Evolutionary conservation across 129 eudicot genomes (phyloP).

Genomic region (Escallonia rubra): DNA sequence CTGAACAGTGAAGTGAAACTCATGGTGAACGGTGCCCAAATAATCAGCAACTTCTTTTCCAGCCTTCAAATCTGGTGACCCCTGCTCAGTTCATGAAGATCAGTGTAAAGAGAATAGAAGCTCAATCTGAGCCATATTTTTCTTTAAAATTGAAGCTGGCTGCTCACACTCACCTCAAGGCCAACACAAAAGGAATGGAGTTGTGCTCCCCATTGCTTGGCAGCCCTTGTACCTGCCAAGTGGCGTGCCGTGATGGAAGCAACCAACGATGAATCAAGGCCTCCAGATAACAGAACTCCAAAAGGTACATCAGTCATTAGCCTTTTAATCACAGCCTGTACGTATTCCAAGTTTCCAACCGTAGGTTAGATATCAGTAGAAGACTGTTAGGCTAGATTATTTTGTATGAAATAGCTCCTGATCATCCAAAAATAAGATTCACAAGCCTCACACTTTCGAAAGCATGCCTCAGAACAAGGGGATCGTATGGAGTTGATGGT

Average conservation of each 20-base stretch:
- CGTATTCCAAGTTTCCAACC: not conserved
- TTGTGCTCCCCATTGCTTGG: constrained; percentile 85
- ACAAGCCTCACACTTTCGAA: constrained; percentile 63
- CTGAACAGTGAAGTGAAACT: constrained; percentile 85
- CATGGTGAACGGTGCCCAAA: constrained; percentile 87
- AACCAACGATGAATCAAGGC: constrained; percentile 83
- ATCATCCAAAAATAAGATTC: not conserved
- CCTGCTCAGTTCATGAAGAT: not conserved
- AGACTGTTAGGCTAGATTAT: not conserved
- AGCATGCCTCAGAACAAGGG: constrained; percentile 63
- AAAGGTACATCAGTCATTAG: constrained; percentile 96
- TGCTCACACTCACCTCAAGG: not conserved
- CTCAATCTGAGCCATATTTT: not conserved
- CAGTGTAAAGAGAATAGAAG: not conserved
- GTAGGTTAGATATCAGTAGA: not conserved
- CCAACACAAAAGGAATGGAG: constrained; percentile 85
- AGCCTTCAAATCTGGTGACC: constrained; percentile 23
- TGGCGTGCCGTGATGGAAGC: constrained; percentile 83
- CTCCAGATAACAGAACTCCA: constrained; percentile 89
- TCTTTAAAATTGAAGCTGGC: not conserved
- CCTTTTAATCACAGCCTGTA: constrained; percentile 34
- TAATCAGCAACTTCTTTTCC: constrained; percentile 83
- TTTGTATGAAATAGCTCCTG: not conserved
- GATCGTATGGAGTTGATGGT: constrained; percentile 83
- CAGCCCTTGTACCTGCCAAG: constrained; percentile 75